Evolutionary conservation across 345 rosid genomes (phyloP).

Genomic region (Camelina hispida): DNA sequence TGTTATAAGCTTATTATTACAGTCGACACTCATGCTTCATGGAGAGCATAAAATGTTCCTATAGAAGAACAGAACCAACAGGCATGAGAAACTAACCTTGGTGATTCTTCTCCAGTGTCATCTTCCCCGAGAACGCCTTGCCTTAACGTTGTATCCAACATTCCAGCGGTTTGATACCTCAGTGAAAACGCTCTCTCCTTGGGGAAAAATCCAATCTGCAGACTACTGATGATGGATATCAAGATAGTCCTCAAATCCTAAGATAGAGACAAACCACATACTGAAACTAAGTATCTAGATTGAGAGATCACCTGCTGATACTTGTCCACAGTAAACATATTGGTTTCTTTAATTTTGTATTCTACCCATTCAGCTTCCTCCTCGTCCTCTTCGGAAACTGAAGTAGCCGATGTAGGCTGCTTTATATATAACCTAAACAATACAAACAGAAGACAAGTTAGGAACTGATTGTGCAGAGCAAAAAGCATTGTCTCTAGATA

Average conservation of each 20-base stretch:
- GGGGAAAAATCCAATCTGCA: conserved; percentile 91
- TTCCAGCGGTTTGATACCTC: conserved; percentile 90
- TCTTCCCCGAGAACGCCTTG: conserved; percentile 96
- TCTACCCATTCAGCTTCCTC: conserved; percentile 89
- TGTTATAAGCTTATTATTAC: neutral
- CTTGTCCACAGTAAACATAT: conserved; percentile 89
- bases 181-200: conserved; percentile 79
- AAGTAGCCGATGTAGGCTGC: conserved; percentile 65
- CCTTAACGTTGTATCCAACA: conserved; percentile 81
- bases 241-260: conserved; percentile 35
- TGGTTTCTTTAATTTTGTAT: conserved; percentile 90
- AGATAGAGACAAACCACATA: conserved; percentile 14
- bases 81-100: conserved; percentile 51
- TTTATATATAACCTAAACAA: conserved; percentile 73
- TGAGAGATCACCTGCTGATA: conserved; percentile 75
- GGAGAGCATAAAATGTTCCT: neutral
- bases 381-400: conserved; percentile 55
- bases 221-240: conserved; percentile 64
- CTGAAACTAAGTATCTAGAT: conserved; percentile 18
- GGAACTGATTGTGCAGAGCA: neutral
- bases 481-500: neutral
- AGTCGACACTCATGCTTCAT: conserved; percentile 9
- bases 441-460: conserved; percentile 17
- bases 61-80: neutral
- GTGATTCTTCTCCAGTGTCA: conserved; percentile 93